Conservation (phyloP, 768 basidiomycete species). For the Boletus vinaceobasis region DNA sequence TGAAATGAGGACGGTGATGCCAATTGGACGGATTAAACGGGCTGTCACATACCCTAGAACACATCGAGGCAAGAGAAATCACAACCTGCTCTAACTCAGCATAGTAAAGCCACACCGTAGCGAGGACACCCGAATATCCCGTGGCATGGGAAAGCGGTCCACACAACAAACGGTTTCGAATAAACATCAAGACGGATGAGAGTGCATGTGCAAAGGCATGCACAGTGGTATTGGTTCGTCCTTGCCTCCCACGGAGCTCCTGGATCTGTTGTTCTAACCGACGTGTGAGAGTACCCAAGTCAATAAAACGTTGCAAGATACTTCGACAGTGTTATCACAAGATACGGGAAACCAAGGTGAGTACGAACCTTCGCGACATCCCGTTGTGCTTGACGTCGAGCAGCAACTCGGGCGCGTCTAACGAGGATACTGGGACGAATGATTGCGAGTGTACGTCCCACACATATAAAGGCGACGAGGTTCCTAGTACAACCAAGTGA, state of each 20-base stretch:
- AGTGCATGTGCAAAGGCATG: constrained; percentile 68
- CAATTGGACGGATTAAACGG: not conserved
- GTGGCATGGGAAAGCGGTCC: constrained; percentile 37
- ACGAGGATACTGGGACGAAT: constrained; percentile 48
- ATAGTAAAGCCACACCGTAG: constrained; percentile 51
- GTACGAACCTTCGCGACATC: constrained; percentile 52
- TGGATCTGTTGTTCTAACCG: constrained; percentile 57
- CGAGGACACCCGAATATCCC: constrained; percentile 22
- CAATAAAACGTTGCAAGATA: constrained; percentile 57
- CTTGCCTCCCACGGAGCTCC: constrained; percentile 44
- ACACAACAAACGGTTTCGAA: constrained; percentile 45
- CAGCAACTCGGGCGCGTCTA: constrained; percentile 37
- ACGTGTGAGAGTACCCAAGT: constrained; percentile 64
- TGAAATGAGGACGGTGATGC: constrained; percentile 1
- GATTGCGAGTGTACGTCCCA: constrained; percentile 58
- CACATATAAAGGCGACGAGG: constrained; percentile 60
- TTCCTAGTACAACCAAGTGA: constrained; percentile 57
- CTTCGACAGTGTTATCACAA: constrained; percentile 33
- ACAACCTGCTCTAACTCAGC: constrained; percentile 47
- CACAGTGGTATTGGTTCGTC: constrained; percentile 49
- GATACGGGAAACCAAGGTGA: constrained; percentile 1
- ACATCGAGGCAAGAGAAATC: constrained; percentile 53
- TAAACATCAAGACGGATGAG: constrained; percentile 48
- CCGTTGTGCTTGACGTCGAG: constrained; percentile 57
- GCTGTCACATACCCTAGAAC: constrained; percentile 48